These are phyloP conservation scores for Pseudogymnoascus sp. DNA, from an alignment of 2,329 filamentous ascomycete genomes.

Conservation along the genomic window DNA sequence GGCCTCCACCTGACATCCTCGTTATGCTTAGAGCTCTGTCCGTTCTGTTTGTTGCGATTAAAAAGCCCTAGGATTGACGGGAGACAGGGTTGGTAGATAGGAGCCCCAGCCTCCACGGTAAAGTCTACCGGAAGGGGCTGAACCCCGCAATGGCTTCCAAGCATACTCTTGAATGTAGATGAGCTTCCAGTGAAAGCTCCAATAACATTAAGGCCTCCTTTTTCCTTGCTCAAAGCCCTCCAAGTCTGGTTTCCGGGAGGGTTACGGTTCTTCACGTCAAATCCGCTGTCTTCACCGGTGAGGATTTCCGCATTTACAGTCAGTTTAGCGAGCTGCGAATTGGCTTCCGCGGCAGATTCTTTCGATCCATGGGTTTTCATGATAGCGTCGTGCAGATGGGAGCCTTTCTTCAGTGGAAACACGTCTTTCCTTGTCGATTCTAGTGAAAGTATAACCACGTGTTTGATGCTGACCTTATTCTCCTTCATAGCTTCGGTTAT, in stretches of 20 bases:
- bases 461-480: constrained; percentile 29
- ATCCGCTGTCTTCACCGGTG: constrained; percentile 29
- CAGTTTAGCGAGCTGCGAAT: constrained; percentile 24
- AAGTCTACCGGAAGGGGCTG: constrained; percentile 33
- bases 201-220: constrained; percentile 30
- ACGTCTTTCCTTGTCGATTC: constrained; percentile 34
- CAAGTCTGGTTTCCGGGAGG: constrained; percentile 5
- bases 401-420: constrained; percentile 31
- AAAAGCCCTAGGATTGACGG: constrained; percentile 31
- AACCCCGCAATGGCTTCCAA: constrained; percentile 33
- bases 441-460: constrained; percentile 32
- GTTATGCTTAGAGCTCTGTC: not conserved
- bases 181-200: constrained; percentile 31
- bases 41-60: constrained; percentile 24
- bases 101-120: constrained; percentile 28
- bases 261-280: constrained; percentile 18
- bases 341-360: constrained; percentile 19
- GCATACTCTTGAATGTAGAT: constrained; percentile 32
- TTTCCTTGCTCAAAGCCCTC: constrained; percentile 22
- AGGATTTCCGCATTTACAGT: constrained; percentile 28
- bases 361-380: constrained; percentile 23
- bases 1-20: constrained; percentile 17
- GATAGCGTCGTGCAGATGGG: constrained; percentile 28
- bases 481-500: constrained; percentile 25
- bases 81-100: constrained; percentile 34